Conservation (phyloP, 352 stramenopile species). For the Phytophthora lateralis region DNA sequence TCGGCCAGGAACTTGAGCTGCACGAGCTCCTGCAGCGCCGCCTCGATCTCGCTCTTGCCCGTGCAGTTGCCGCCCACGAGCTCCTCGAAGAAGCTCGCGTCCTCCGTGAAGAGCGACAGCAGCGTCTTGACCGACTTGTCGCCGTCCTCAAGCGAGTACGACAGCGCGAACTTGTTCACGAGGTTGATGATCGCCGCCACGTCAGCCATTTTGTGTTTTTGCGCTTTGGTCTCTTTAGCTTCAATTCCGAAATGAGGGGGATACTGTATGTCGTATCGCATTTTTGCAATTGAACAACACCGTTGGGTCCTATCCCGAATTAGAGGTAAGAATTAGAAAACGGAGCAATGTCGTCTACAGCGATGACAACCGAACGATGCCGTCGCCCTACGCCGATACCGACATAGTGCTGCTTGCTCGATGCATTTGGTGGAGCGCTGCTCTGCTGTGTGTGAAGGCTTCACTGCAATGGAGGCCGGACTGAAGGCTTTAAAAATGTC, state of each 20-base stretch:
- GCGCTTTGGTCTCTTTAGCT: slow-evolving; percentile 10
- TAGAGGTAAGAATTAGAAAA: slow-evolving; percentile 2
- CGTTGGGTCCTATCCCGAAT: not conserved
- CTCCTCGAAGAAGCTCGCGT: slow-evolving; percentile 80
- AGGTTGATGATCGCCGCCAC: slow-evolving; percentile 83
- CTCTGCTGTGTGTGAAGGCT: too few species aligned
- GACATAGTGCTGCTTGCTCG: too few species aligned
- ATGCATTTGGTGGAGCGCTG: too few species aligned
- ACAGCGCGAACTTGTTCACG: slow-evolving; percentile 81
- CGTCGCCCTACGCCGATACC: too few species aligned
- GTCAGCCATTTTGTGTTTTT: slow-evolving; percentile 56
- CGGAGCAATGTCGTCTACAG: slow-evolving; percentile 5
- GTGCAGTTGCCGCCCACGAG: slow-evolving; percentile 67
- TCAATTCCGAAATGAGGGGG: slow-evolving; percentile 33
- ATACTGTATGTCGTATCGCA: not conserved
- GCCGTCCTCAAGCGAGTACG: slow-evolving; percentile 81
- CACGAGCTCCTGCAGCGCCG: slow-evolving; percentile 68
- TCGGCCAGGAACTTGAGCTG: slow-evolving; percentile 83
- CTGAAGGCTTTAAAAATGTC: too few species aligned
- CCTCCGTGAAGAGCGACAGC: slow-evolving; percentile 70
- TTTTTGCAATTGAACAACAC: slow-evolving; percentile 1
- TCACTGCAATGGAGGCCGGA: too few species aligned
- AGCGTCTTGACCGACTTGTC: slow-evolving; percentile 73
- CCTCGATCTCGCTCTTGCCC: slow-evolving; percentile 74
- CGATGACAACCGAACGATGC: slow-evolving; percentile 16